phyloP scores from a whole-genome alignment of 176 grass and related monocot genomes.

The Phyllostachys edulis region DNA sequence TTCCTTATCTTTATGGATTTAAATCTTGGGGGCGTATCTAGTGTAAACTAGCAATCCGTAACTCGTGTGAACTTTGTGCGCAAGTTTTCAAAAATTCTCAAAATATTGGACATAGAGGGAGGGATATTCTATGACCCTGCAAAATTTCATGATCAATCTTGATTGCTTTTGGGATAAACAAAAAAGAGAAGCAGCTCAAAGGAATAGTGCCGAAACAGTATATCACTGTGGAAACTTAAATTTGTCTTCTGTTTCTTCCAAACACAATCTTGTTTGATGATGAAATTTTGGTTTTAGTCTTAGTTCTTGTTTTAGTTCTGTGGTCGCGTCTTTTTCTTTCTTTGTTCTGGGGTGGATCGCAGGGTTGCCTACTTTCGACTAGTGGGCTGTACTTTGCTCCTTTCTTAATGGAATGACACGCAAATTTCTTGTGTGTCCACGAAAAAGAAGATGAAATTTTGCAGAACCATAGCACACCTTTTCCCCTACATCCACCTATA shows the following conservation, averaged over 20 bases:
- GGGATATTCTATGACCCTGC: background rate
- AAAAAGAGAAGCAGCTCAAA: background rate
- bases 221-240: background rate
- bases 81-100: background rate
- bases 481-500: background rate
- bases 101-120: background rate
- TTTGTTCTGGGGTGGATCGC: no score
- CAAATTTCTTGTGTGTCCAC: no score
- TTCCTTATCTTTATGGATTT: background rate
- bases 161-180: constrained; percentile 12
- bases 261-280: background rate
- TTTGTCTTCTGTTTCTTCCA: background rate
- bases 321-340: no score
- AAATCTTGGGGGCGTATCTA: background rate
- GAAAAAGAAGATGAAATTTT: background rate
- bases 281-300: background rate
- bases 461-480: background rate
- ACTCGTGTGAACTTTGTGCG: background rate
- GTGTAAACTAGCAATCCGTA: background rate
- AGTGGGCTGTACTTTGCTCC: no score
- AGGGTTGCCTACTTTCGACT: no score
- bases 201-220: background rate
- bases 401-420: no score
- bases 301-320: no score
- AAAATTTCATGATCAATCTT: constrained; percentile 5